phyloP scores from a whole-genome alignment of 495 filamentous ascomycete species.

The Talaromyces nanjingensis region DNA sequence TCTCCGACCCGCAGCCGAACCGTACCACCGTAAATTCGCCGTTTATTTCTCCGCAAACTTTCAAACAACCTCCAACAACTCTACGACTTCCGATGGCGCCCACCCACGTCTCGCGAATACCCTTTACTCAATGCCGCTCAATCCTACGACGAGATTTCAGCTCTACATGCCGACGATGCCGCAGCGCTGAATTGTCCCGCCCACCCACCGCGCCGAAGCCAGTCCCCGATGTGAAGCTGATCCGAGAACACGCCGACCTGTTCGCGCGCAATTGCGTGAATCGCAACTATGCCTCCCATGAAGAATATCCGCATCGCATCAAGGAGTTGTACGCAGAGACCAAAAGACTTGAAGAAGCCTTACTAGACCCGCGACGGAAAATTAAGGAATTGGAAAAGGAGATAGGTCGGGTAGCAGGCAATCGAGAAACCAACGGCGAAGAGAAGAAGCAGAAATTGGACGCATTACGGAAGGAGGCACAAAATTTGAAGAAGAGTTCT shows the following conservation, averaged over 20 bases:
- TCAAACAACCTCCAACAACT: neutral
- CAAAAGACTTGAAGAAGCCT: constrained; percentile 37
- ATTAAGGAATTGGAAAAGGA: constrained; percentile 37
- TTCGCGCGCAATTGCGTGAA: constrained; percentile 77
- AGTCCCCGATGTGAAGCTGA: constrained; percentile 75
- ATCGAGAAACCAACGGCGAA: neutral
- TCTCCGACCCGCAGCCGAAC: neutral
- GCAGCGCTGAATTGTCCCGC: constrained; percentile 30
- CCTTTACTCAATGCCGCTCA: neutral
- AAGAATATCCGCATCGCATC: constrained; percentile 61
- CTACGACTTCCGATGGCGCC: neutral
- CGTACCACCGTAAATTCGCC: neutral
- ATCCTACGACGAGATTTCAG: constrained; percentile 22
- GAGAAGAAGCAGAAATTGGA: constrained; percentile 18
- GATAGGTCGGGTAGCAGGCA: constrained; percentile 26
- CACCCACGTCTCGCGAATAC: neutral
- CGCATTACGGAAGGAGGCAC: constrained; percentile 54
- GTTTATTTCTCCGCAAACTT: neutral
- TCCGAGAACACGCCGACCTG: constrained; percentile 71
- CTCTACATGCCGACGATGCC: constrained; percentile 17
- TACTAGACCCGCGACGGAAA: constrained; percentile 28
- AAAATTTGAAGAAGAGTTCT: constrained; percentile 59
- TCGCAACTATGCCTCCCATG: constrained; percentile 71
- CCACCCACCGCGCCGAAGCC: constrained; percentile 76
- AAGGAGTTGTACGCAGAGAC: constrained; percentile 61